A percentile compares a stretch with the other conserved stretches of the same genome.
Conservation (phyloP, 2,329 filamentous ascomycete genomes). For the Parasarocladium wereldwijsianum region DNA sequence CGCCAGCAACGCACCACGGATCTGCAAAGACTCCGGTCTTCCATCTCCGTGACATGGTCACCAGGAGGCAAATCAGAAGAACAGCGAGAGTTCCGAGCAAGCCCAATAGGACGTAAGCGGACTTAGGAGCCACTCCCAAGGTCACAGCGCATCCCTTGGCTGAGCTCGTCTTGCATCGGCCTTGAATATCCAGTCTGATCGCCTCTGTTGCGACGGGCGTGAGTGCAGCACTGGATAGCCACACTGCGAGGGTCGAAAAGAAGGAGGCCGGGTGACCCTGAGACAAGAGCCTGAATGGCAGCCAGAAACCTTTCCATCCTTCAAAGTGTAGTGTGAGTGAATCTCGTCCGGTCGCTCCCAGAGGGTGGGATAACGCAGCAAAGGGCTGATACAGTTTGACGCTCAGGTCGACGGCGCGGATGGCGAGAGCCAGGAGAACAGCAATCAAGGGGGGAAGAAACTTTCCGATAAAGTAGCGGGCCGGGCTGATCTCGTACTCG, state of each 20-base stretch:
- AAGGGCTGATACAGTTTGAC: constrained; percentile 28
- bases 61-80: constrained; percentile 13
- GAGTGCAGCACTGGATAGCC: constrained; percentile 18
- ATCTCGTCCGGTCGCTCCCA: constrained; percentile 22
- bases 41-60: constrained; percentile 16
- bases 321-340: constrained; percentile 26
- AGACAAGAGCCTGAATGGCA: constrained; percentile 18
- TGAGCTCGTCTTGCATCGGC: constrained; percentile 15
- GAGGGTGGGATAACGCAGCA: constrained; percentile 20
- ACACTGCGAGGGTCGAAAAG: constrained; percentile 19
- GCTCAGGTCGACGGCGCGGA: constrained; percentile 24
- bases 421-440: constrained; percentile 21
- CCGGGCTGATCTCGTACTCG: constrained; percentile 1
- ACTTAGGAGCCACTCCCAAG: constrained; percentile 18
- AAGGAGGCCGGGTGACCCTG: constrained; percentile 17
- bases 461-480: constrained; percentile 21
- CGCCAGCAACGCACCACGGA: constrained; percentile 24
- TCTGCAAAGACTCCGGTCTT: constrained; percentile 22
- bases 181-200: constrained; percentile 14
- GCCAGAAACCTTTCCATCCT: constrained; percentile 19
- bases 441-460: constrained; percentile 26
- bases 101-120: constrained; percentile 16
- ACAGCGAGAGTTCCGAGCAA: constrained; percentile 17
- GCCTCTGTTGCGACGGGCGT: constrained; percentile 25
- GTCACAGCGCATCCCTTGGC: constrained; percentile 17